These are phyloP conservation scores for Hirschioporus abietinus DNA, from an alignment of 768 basidiomycete genomes.

Conservation along the genomic window DNA sequence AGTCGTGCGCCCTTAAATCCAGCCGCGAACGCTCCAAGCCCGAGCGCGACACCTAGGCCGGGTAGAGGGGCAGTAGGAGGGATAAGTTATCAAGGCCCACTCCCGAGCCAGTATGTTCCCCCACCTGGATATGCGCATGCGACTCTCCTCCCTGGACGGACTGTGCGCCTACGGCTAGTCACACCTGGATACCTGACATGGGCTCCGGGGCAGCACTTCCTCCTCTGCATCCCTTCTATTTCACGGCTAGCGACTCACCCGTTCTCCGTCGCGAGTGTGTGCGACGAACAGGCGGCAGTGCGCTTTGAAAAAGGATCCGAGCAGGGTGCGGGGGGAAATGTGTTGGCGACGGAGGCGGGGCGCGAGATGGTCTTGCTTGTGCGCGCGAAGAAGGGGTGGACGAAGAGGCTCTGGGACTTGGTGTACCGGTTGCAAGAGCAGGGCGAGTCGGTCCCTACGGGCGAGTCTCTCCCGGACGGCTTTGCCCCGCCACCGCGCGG, in stretches of 20 bases:
- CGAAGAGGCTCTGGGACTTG: constrained; percentile 56
- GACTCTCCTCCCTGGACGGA: constrained; percentile 64
- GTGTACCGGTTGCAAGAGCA: constrained; percentile 33
- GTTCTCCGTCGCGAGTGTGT: constrained; percentile 64
- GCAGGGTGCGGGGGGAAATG: not conserved
- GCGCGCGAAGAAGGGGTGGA: constrained; percentile 67
- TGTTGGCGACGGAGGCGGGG: constrained; percentile 33
- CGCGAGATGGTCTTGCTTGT: constrained; percentile 60
- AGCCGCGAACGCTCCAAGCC: not conserved
- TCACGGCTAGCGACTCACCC: constrained; percentile 62
- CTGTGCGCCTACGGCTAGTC: constrained; percentile 61
- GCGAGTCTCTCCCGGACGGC: constrained; percentile 25
- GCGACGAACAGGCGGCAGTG: constrained; percentile 36
- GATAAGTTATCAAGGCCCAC: constrained; percentile 10
- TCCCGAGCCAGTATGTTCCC: constrained; percentile 33
- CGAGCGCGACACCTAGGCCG: not conserved
- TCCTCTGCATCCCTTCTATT: constrained; percentile 60
- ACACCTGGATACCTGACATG: constrained; percentile 53
- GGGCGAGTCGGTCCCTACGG: constrained; percentile 22
- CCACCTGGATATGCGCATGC: constrained; percentile 66
- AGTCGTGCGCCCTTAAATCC: not conserved
- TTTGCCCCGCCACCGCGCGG: constrained; percentile 11
- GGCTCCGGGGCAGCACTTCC: constrained; percentile 78
- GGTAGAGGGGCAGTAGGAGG: not conserved
- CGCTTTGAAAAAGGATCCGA: not conserved